Conservation (phyloP, 371 early-diverging fungal species). For the Syncephalis plumigaleata region DNA sequence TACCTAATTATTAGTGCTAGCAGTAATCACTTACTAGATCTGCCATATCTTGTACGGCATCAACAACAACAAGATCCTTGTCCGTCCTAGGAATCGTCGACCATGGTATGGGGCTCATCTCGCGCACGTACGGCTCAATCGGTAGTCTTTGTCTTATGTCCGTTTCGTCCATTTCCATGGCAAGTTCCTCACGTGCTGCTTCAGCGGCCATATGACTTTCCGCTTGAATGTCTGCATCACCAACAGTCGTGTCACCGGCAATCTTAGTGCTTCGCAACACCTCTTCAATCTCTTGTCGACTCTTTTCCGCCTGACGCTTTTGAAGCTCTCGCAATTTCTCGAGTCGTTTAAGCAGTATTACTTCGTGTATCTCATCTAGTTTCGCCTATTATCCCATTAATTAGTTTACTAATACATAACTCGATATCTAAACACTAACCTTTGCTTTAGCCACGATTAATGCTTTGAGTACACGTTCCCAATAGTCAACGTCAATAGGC, state of each 20-base stretch:
- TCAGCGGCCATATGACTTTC: constrained; percentile 25
- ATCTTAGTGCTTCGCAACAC: constrained; percentile 14
- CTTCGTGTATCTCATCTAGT: constrained; percentile 53
- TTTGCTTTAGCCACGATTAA: constrained; percentile 71
- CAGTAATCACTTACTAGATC: background rate
- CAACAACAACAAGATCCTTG: constrained; percentile 28
- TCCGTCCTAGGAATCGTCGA: constrained; percentile 29
- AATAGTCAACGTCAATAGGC: constrained; percentile 85
- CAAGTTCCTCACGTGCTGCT: constrained; percentile 12
- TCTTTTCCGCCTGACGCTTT: constrained; percentile 42
- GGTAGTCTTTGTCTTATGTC: constrained; percentile 1
- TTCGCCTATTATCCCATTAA: constrained; percentile 21
- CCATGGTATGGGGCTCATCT: constrained; percentile 47
- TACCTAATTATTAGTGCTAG: no score
- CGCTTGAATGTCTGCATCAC: constrained; percentile 7
- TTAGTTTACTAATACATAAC: no score
- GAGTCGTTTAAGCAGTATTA: constrained; percentile 44
- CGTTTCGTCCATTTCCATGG: constrained; percentile 7
- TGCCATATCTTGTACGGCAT: constrained; percentile 30
- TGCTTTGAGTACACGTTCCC: constrained; percentile 69
- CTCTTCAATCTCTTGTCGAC: constrained; percentile 40
- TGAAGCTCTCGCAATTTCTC: constrained; percentile 46
- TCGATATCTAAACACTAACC: constrained; percentile 6
- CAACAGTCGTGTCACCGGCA: background rate
- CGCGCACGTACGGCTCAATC: constrained; percentile 27